Percentiles rank a stretch among this genome's conserved stretches.
phyloP scores from a whole-genome alignment of 2,329 filamentous ascomycete species.

The Alternaria sp. region DNA sequence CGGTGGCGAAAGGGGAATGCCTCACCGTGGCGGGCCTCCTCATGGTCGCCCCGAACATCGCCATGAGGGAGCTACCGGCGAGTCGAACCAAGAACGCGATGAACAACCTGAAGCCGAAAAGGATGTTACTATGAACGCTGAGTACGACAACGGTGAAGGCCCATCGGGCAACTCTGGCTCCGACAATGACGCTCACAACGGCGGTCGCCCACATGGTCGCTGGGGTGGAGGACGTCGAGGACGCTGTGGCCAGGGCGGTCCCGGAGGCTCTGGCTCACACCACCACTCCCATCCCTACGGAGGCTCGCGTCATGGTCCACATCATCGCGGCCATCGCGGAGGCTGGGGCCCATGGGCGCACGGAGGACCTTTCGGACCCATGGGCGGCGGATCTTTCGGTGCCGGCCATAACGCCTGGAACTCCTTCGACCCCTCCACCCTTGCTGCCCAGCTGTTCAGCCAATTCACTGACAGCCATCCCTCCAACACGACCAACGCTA shows the following conservation, averaged over 20 bases:
- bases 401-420: slow-evolving; percentile 14
- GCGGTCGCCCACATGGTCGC: slow-evolving; percentile 21
- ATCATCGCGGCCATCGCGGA: slow-evolving; percentile 23
- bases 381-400: slow-evolving; percentile 17
- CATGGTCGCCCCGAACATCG: slow-evolving; percentile 29
- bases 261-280: slow-evolving; percentile 22
- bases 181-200: slow-evolving; percentile 23
- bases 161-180: slow-evolving; percentile 37
- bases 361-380: slow-evolving; percentile 19
- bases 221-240: slow-evolving; percentile 28
- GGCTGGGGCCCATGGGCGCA: slow-evolving; percentile 36
- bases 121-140: slow-evolving; percentile 19
- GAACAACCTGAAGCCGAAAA: slow-evolving; percentile 16
- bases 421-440: slow-evolving; percentile 29
- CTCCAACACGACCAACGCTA: slow-evolving; percentile 17
- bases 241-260: slow-evolving; percentile 30
- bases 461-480: slow-evolving; percentile 37
- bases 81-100: slow-evolving; percentile 6
- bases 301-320: slow-evolving; percentile 20
- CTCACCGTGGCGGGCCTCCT: slow-evolving; percentile 40
- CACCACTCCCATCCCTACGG: slow-evolving; percentile 16
- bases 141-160: slow-evolving; percentile 39
- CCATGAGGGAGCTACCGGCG: slow-evolving; percentile 18
- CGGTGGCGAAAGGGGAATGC: slow-evolving; percentile 31
- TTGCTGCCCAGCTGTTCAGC: slow-evolving; percentile 45